phyloP scores from a whole-genome alignment of 2,329 filamentous ascomycete species.

The Westerdykella sp. region DNA sequence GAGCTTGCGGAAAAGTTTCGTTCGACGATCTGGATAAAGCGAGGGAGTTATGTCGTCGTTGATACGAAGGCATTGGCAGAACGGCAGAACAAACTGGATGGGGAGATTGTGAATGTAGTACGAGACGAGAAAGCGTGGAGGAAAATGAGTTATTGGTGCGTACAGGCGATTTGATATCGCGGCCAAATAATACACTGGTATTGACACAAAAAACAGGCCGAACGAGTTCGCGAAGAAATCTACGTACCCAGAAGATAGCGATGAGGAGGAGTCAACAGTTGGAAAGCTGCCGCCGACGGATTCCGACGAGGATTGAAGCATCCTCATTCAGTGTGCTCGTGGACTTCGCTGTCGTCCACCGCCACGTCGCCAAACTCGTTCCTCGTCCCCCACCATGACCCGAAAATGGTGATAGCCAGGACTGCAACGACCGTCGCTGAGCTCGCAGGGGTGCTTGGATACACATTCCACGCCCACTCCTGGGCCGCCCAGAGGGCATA shows the following conservation, averaged over 20 bases:
- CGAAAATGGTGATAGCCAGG: conserved; percentile 60
- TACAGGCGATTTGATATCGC: neutral
- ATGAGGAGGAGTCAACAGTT: conserved; percentile 71
- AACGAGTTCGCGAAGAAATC: conserved; percentile 65
- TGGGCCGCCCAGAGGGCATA: conserved; percentile 68
- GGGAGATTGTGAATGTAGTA: conserved; percentile 90
- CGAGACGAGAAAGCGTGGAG: conserved; percentile 88
- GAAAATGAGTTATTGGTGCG: conserved; percentile 74
- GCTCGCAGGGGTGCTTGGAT: conserved; percentile 67
- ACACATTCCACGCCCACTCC: conserved; percentile 93
- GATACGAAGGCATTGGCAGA: conserved; percentile 62
- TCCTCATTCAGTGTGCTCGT: conserved; percentile 28
- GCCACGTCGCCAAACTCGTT: conserved; percentile 37
- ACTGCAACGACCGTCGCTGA: conserved; percentile 64
- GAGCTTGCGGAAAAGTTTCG: conserved; percentile 82
- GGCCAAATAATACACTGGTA: conserved; percentile 5
- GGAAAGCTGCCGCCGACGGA: conserved; percentile 81
- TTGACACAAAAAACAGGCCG: conserved; percentile 53
- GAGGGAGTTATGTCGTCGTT: conserved; percentile 79
- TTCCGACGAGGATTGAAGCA: conserved; percentile 56
- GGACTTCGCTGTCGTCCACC: conserved; percentile 10
- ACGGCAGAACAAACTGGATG: conserved; percentile 69
- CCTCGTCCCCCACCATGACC: conserved; percentile 54
- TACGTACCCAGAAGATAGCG: conserved; percentile 56
- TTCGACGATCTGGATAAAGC: conserved; percentile 88